Base-by-base conservation (phyloP, 495 filamentous ascomycete species). In the Trichoderma erinaceum region DNA sequence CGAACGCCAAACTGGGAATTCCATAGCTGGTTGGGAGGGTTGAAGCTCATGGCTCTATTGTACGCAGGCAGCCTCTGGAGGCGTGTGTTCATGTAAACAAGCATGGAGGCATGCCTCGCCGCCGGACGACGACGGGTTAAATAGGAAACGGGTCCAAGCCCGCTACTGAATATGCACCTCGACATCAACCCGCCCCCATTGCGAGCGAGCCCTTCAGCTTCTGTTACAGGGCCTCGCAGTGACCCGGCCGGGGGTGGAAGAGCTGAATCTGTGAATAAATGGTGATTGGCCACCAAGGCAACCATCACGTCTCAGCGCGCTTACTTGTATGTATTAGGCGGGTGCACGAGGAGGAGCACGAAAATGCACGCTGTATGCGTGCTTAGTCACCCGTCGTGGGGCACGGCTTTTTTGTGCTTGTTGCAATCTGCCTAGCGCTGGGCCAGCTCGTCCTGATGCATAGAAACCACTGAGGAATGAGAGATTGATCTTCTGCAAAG, bases 211-310 rank as follows among this genome's bases (percentile, higher is more conserved):
- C 29, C 12, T 25, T 10, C 56, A 13, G 25, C 25, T 13, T 23
- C 29, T 29, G 25, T 25, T 29, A 13, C 56, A 61, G 56, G 25
- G 25, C 27, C 50, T 21, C 50, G 10, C 16, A 5, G 18, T 16
- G 44, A n/a, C n/a, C 18, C 48, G 15, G 6, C 21, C 25, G 52
- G 21, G 56, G 29, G 11, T 13, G 12, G 56, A 12, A 25, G 25
- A 29, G 56, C 56, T 61, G 56, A 61, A 25, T 12, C 23, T 61
- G 56, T 12, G 23, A 32, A 15, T 7, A 18, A 32, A 32, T 29
- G 56, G 16, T 61, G 56, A 61, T 61, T 61, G 56, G 56, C 56
- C 56, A 25, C 56, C 27, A 13, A 32, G 56, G 56, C 56, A 29
- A 25, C 56, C 23, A 61, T 32, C 23, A 29, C 15, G 56, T 61